Base-by-base conservation (phyloP, 2,329 filamentous ascomycete genomes). In the Aspergillus spinulosporus region DNA sequence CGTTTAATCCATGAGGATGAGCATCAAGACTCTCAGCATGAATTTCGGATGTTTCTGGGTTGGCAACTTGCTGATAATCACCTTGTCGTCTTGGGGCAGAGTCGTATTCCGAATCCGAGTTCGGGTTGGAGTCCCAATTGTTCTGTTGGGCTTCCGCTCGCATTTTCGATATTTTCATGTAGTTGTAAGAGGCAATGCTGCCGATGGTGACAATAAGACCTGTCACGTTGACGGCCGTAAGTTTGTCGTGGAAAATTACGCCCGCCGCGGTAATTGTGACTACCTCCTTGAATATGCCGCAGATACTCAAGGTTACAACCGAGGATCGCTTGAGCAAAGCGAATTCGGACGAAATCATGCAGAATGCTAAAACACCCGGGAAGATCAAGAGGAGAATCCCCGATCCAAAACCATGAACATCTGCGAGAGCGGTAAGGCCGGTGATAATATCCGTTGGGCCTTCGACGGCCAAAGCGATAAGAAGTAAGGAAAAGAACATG, bases 231-330 rank as follows among this genome's bases (percentile, higher is more conserved):
- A 99, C 85, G 0, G 87, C 79, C 0, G 92, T 97, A 44, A 99
- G 83, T 48, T 83, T 84, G 71, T 99, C 94, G 66, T 94, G 84
- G 78, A 97, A 99, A 3, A 96, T 86, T 28, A 95, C 73, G 6
- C 91, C 89, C 0, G 93, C 93, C 0, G 91, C 92, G 40, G 85
- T 88, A 67, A 99, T 97, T 11, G 94, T 99, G 54, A 99, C 87
- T 40, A 97, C 94, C 77, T 99, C 94, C 73, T 99, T 99, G 81
- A 99, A 97, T 60, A 99, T 97, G 59, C 94, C 94, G 60, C 92
- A 96, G 65, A 99, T 97, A 50, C 89, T 95, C 45, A 99, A 82
- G 0, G 94, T 97, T 50, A 99, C 94, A 52, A 99, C 94, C 1
- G 90, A 95, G 0, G 93, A 97, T 47, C 94, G 90, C 78, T 97